Evolutionary conservation across 2,329 filamentous ascomycete species (phyloP).

Genomic region (Cordyceps cicadae): DNA sequence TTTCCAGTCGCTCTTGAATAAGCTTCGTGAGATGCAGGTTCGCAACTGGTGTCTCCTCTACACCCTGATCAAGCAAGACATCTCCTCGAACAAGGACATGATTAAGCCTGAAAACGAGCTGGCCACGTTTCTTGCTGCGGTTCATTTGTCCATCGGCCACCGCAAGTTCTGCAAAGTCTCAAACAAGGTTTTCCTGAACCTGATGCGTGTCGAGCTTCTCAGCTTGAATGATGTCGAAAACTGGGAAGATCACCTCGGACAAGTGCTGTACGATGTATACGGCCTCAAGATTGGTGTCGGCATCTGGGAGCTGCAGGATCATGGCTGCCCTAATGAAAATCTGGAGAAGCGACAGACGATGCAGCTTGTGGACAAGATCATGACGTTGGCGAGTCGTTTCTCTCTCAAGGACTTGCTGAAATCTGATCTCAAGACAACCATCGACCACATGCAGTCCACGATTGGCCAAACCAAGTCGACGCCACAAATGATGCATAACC

Average conservation of each 20-base stretch:
- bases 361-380: conserved; percentile 74
- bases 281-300: conserved; percentile 68
- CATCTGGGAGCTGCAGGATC: conserved; percentile 62
- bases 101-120: conserved; percentile 61
- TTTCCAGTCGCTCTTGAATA: conserved; percentile 49
- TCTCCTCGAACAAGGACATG: conserved; percentile 60
- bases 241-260: conserved; percentile 78
- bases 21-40: conserved; percentile 78
- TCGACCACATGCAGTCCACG: conserved; percentile 86
- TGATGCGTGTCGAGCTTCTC: conserved; percentile 80
- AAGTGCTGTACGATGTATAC: conserved; percentile 76
- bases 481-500: conserved; percentile 77
- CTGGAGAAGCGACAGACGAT: conserved; percentile 75
- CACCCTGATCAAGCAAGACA: conserved; percentile 65
- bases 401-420: conserved; percentile 87
- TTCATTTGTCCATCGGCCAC: conserved; percentile 77
- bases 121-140: conserved; percentile 68
- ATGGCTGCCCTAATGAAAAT: conserved; percentile 68
- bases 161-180: conserved; percentile 78
- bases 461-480: conserved; percentile 73
- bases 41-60: conserved; percentile 86
- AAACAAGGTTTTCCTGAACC: conserved; percentile 79
- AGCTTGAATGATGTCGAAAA: conserved; percentile 67
- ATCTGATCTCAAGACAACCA: conserved; percentile 79
- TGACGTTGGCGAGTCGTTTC: conserved; percentile 71